These are phyloP conservation scores for Cucurbita argyrosperma DNA, from an alignment of 306 rosid species.

Conservation along the genomic window DNA sequence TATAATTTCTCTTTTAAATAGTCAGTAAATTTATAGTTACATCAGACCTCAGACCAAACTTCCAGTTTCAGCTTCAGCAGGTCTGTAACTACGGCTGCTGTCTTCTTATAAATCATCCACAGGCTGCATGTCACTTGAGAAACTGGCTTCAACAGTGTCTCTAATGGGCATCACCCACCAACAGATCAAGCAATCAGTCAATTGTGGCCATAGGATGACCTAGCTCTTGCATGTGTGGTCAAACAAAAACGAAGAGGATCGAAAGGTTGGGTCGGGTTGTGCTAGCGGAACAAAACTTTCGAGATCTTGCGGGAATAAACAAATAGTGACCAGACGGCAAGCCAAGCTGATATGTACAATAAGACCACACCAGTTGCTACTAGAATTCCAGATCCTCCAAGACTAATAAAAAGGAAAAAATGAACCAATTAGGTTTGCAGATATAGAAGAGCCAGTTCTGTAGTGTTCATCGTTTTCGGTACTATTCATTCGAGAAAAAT, in stretches of 20 bases:
- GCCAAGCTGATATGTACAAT: constrained; percentile 93
- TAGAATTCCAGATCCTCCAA: constrained; percentile 52
- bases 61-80: constrained; percentile 9
- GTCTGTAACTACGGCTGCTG: not conserved
- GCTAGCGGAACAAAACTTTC: constrained; percentile 61
- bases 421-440: not conserved
- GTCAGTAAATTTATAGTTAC: constrained; percentile 2
- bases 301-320: constrained; percentile 81
- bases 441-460: not conserved
- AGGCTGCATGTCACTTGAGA: not conserved
- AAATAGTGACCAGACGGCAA: constrained; percentile 80
- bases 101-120: not conserved
- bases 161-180: constrained; percentile 1
- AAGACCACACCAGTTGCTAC: constrained; percentile 62
- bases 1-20: not conserved
- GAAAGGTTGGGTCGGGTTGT: not conserved
- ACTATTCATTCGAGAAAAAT: constrained; percentile 10
- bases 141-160: not conserved
- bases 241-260: not conserved
- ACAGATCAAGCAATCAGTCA: constrained; percentile 5
- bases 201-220: not conserved
- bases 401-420: constrained; percentile 20
- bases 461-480: not conserved
- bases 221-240: not conserved
- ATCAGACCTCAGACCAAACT: constrained; percentile 6